Evolutionary conservation across 2,329 filamentous ascomycete genomes (phyloP), one percentile per base, ranked within the genome.

Genomic region (Cryphonectria radicalis): DNA sequence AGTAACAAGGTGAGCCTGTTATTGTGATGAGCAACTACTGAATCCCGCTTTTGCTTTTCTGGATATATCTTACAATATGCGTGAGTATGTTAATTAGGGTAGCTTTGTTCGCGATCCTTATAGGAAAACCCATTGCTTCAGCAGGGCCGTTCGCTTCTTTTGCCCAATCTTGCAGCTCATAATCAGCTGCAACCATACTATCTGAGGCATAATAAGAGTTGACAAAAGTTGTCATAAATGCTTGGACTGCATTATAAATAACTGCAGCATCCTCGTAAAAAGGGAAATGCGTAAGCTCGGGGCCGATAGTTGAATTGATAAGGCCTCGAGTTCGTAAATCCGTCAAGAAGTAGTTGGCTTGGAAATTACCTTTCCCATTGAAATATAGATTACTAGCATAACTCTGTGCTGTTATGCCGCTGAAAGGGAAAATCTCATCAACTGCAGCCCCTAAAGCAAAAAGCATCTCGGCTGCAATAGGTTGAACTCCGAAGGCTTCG

Each of bases 111-210:
- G 71, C 42, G 42, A 74, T 72, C 6, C 75, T 66, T 13, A 75
- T 71, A n/a, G 82, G 83, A 76, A 86, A 84, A 75, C 85, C 82
- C 42, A 82, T 75, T 0, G 79, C 79, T 68, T 78, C 66, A 0
- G 83, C 83, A 0, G 74, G 71, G 2, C 76, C 77, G 65, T 77
- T 79, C 37, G 81, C 81, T 77, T 86, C 84, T 1, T 66, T 62
- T 40, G 84, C 78, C 84, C 84, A 86, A n/a, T 77, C 77, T 69
- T 83, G 80, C 0, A 86, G 75, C 71, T 86, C 84, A 0, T 62
- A 28, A 73, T 87, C 85, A 5, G 70, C 67, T 1, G 69, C 66
- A 14, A 86, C 73, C 7, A 76, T 76, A 1, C 67, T 65, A 63
- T 82, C 77, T 40, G 73, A 74, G 2, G 71, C 4, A 76, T 87